These are phyloP conservation scores for Trametes hirsuta DNA, from an alignment of 1,284 basidiomycete genomes.

Conservation along the genomic window DNA sequence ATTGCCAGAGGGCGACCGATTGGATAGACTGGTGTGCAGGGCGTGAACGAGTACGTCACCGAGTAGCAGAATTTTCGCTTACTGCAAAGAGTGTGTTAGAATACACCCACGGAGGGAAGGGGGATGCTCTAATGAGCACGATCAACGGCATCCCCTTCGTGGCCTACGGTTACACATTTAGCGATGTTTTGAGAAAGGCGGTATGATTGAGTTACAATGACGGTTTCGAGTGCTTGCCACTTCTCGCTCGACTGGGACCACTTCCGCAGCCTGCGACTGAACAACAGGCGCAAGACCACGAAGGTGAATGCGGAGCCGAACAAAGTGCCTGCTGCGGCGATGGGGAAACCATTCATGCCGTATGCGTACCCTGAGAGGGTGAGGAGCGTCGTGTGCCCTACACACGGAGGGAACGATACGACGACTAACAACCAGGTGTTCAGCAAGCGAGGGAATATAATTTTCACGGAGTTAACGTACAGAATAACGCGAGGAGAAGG, in stretches of 20 bases:
- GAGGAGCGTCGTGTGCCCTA: constrained; percentile 69
- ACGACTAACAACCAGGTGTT: constrained; percentile 45
- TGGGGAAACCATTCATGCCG: constrained; percentile 72
- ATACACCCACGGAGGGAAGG: constrained; percentile 85
- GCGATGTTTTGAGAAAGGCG: not conserved
- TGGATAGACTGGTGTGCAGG: constrained; percentile 60
- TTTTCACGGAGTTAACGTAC: constrained; percentile 43
- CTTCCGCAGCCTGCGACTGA: constrained; percentile 53
- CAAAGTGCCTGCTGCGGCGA: constrained; percentile 64
- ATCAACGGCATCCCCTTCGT: constrained; percentile 77
- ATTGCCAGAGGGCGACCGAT: constrained; percentile 74
- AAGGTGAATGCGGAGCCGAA: constrained; percentile 73
- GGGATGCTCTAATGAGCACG: constrained; percentile 78
- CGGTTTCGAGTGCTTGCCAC: constrained; percentile 77
- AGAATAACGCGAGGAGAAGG: constrained; percentile 52
- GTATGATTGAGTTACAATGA: constrained; percentile 57
- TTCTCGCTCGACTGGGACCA: constrained; percentile 69
- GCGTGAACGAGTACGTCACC: not conserved
- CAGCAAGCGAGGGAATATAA: not conserved
- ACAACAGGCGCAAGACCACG: constrained; percentile 60
- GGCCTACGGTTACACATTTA: constrained; percentile 41
- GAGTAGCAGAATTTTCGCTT: constrained; percentile 30
- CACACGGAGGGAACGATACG: constrained; percentile 77
- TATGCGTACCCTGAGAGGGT: constrained; percentile 83
- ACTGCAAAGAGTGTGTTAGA: constrained; percentile 80